Evolutionary conservation across 768 basidiomycete species (phyloP), one percentile per base, ranked within the genome.

Genomic region (Scleroderma bovista): DNA sequence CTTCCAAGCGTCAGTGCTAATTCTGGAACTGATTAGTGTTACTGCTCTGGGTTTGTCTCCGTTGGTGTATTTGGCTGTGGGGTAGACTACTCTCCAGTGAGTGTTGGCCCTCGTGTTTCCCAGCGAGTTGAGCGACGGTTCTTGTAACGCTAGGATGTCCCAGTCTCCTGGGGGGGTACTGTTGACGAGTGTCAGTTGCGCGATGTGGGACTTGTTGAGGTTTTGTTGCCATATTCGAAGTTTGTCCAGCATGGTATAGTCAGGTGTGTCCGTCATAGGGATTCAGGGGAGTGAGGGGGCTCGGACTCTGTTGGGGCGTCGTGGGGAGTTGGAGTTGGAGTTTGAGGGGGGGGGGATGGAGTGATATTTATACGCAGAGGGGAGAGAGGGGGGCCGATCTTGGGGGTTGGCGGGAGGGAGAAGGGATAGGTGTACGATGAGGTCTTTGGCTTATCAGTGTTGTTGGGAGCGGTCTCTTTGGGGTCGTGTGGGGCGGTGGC

Each of bases 101-200:
- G 19, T n/a, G 5, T 19, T 51, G 6, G 54, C 48, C 0, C 48
- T 46, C 4, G 65, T 61, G 15, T 57, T 44, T 0, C 50, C 36
- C 1, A 57, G 39, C 32, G 32, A 39, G 51, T 68, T 63, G 3
- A 69, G 51, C 50, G 65, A 59, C 2, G 72, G 73, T 62, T 75
- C 74, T 55, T 76, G 74, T 10, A 75, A 15, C 0, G 60, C 50
- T 0, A 72, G 32, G 0, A 76, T 59, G 52, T 75, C 67, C 40
- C 52, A 66, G 5, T 64, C 19, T 3, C n/a, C 6, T 0, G 43
- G 16, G 20, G 41, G 22, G 1, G 47, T 16, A 3, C 23, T 17
- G 15, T 52, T 33, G 2, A 65, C 48, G 0, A 60, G 5, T 31
- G 52, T 53, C 16, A 44, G 47, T 33, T 58, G 58, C 1, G 55